These are phyloP conservation scores for Mortierella sp. DNA, from an alignment of 371 early-diverging fungal species.

Conservation along the genomic window DNA sequence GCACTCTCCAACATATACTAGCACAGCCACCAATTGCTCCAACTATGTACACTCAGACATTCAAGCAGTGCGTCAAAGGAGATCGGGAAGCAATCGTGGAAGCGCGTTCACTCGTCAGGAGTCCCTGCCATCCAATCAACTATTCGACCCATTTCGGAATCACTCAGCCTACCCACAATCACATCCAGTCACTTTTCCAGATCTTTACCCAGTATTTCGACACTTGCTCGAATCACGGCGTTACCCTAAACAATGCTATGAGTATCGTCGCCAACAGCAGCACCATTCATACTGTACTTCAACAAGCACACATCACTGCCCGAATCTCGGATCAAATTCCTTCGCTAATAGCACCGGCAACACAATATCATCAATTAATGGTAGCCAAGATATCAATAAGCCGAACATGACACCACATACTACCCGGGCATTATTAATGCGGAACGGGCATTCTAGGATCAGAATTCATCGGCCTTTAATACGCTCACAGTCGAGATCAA, in stretches of 20 bases:
- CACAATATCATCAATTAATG: background rate
- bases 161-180: background rate
- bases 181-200: constrained; percentile 22
- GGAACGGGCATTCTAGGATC: background rate
- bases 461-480: background rate
- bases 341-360: background rate
- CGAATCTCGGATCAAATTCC: background rate
- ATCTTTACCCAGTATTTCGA: constrained; percentile 43
- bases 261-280: constrained; percentile 2
- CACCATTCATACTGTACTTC: no score
- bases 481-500: background rate
- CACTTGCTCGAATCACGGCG: constrained; percentile 21
- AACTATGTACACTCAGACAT: background rate
- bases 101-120: background rate
- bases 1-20: background rate
- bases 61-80: background rate
- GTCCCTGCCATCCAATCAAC: background rate
- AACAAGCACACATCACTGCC: background rate
- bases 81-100: constrained; percentile 8
- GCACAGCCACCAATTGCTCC: background rate
- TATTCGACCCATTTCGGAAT: background rate
- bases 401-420: background rate
- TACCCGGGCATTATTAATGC: background rate
- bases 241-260: background rate
- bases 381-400: background rate